Evolutionary conservation across 345 rosid genomes (phyloP), one percentile per base, ranked within the genome.

Genomic region (Gynandropsis gynandra): DNA sequence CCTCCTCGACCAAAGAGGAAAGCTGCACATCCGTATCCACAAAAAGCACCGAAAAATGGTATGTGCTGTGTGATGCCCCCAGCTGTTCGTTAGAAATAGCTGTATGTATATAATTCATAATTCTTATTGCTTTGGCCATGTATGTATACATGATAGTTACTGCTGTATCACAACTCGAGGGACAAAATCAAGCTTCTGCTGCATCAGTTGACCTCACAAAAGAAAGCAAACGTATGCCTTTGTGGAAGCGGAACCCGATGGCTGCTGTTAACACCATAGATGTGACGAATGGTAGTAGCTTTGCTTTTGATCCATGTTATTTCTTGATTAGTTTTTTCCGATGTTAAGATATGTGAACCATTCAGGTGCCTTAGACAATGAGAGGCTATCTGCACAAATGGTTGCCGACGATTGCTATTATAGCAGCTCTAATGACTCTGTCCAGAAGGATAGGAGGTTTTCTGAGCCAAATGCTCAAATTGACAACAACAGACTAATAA

Each of bases 1-100:
- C 87, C 83, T 10, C 87, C 87, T 31, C 65, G 87, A 34, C 87
- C 87, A 14, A 80, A 80, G 65, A 71, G 83, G 67, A 80, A 77
- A 76, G 81, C 87, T 40, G 75, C 81, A 41, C 87, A 73, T 71
- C 83, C 87, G 16, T 80, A 80, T 64, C 87, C 87, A 46, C 87
- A 77, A 36, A 80, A 80, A 52, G 87, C 83, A 15, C 59, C 81
- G 0, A 80, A 77, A 71, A 71, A 53, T 53, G 76, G 87, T 80
- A 47, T 44, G 67, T 41, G n/a, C n/a, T n/a, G 19, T 15, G n/a
- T 36, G 43, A 1, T 27, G 7, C 52, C 16, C 36, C n/a, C 16
- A 47, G 39, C 43, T 53, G 32, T 47, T 20, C 27, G 33, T 10
- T 27, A 19, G 59, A 1, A 37, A 8, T 37, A 37, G 15, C 1